Conservation (phyloP, 2,329 filamentous ascomycete species). For the Bipolaris victoriae region DNA sequence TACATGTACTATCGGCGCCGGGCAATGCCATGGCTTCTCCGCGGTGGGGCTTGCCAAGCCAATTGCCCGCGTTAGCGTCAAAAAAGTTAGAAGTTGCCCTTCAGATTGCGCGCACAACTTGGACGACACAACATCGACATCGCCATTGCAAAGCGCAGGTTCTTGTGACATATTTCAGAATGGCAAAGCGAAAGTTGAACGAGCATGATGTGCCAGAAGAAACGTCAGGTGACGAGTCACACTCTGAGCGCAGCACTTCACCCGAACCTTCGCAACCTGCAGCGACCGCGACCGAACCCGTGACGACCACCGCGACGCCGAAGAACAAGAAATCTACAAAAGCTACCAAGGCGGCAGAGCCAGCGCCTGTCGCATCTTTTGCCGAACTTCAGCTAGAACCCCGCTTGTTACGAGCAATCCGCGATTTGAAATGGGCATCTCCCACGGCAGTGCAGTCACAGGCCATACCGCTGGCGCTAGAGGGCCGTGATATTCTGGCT, state of each 20-base stretch:
- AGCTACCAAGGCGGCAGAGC: constrained; percentile 1
- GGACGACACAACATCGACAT: constrained; percentile 5
- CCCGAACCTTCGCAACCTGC: constrained; percentile 4
- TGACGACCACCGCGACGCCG: background rate
- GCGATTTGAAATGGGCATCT: constrained; percentile 79
- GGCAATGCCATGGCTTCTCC: constrained; percentile 12
- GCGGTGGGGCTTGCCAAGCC: constrained; percentile 17
- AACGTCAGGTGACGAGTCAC: constrained; percentile 30
- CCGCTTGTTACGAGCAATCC: constrained; percentile 83
- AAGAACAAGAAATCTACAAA: constrained; percentile 11
- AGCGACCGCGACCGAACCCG: background rate
- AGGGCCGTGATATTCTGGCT: constrained; percentile 87
- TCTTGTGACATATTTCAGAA: background rate
- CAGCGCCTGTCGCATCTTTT: constrained; percentile 61
- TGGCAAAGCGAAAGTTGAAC: constrained; percentile 57
- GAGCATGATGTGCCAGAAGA: constrained; percentile 54
- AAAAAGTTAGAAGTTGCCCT: constrained; percentile 28
- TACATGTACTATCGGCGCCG: background rate
- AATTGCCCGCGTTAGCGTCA: constrained; percentile 16
- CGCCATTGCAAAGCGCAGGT: background rate
- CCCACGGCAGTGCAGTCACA: constrained; percentile 89
- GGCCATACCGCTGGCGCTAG: constrained; percentile 84
- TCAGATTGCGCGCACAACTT: constrained; percentile 10
- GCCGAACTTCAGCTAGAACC: constrained; percentile 80
- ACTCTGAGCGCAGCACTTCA: constrained; percentile 21